Conservation (phyloP, 73 alveolate genomes). For the Paraurostyla sp. region DNA sequence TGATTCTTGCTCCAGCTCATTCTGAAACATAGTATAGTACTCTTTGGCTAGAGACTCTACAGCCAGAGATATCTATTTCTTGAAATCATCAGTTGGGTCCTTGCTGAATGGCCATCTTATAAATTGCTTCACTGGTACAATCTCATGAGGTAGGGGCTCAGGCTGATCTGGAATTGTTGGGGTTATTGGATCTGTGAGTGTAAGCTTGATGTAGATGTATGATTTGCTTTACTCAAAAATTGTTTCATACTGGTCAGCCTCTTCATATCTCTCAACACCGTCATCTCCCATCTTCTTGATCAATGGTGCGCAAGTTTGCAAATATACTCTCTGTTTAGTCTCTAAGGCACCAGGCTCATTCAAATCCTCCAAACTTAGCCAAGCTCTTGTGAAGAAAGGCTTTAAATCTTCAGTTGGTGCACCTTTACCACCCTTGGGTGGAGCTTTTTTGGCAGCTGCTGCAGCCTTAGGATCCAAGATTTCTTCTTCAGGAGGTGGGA, state of each 20-base stretch:
- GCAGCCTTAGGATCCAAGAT: slow-evolving; percentile 75
- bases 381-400: slow-evolving; percentile 82
- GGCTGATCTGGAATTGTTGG: slow-evolving; percentile 82
- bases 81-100: slow-evolving; percentile 93
- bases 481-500: slow-evolving; percentile 88
- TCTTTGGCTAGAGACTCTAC: slow-evolving; percentile 90
- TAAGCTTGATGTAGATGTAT: slow-evolving; percentile 84
- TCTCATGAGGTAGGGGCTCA: slow-evolving; percentile 87
- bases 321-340: slow-evolving; percentile 80
- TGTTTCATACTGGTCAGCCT: slow-evolving; percentile 75
- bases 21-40: slow-evolving; percentile 87
- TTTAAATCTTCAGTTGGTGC: slow-evolving; percentile 78
- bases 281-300: slow-evolving; percentile 76
- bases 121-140: slow-evolving; percentile 88
- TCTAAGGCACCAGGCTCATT: slow-evolving; percentile 90
- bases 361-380: slow-evolving; percentile 90
- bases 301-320: slow-evolving; percentile 70
- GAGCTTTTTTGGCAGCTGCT: slow-evolving; percentile 79
- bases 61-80: slow-evolving; percentile 90
- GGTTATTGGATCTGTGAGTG: slow-evolving; percentile 82
- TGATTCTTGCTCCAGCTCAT: slow-evolving; percentile 80
- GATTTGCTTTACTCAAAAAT: slow-evolving; percentile 83
- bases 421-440: slow-evolving; percentile 74
- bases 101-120: slow-evolving; percentile 80
- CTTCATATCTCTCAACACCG: slow-evolving; percentile 72